Evolutionary conservation across 2,329 filamentous ascomycete genomes (phyloP).

Genomic region (Boeremia lycopersici): DNA sequence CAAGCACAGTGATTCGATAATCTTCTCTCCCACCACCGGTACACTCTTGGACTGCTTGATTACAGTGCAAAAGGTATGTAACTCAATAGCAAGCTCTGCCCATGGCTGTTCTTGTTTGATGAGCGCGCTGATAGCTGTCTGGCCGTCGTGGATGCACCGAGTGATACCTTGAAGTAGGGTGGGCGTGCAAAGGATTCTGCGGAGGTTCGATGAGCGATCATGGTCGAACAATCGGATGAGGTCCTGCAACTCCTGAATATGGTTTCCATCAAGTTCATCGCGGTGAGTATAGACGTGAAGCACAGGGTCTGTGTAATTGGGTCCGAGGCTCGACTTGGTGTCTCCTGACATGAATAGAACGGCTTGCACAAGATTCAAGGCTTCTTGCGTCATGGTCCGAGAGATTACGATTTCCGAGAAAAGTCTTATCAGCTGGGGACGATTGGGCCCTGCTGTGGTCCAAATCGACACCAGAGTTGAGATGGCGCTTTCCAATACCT

Average conservation of each 20-base stretch:
- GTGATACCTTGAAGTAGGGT: conserved; percentile 31
- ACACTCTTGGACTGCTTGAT: conserved; percentile 25
- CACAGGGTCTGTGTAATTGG: conserved; percentile 20
- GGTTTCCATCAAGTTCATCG: conserved; percentile 23
- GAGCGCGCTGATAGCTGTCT: conserved; percentile 24
- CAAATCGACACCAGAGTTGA: conserved; percentile 16
- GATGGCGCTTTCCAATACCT: conserved; percentile 19
- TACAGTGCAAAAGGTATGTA: conserved; percentile 26
- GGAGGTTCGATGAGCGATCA: conserved; percentile 18
- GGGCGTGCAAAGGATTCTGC: conserved; percentile 21
- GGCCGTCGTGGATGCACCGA: conserved; percentile 32
- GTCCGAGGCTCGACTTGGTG: conserved; percentile 7
- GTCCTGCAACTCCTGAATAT: conserved; percentile 24
- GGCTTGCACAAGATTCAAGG: conserved; percentile 32
- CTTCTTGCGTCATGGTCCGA: conserved; percentile 25
- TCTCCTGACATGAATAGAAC: conserved; percentile 15
- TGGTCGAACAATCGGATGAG: conserved; percentile 26
- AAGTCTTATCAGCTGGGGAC: conserved; percentile 15
- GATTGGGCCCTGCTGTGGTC: conserved; percentile 4
- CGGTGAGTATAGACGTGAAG: conserved; percentile 13
- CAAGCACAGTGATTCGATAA: conserved; percentile 6
- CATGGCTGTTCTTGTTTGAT: conserved; percentile 23
- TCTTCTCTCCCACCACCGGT: not conserved
- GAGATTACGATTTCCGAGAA: conserved; percentile 27
- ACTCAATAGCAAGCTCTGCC: conserved; percentile 26